A percentile compares a stretch with the other conserved stretches of the same genome.
These are phyloP conservation scores for Dictyostelium intermedium DNA, from an alignment of 78 protist species.

Conservation along the genomic window DNA sequence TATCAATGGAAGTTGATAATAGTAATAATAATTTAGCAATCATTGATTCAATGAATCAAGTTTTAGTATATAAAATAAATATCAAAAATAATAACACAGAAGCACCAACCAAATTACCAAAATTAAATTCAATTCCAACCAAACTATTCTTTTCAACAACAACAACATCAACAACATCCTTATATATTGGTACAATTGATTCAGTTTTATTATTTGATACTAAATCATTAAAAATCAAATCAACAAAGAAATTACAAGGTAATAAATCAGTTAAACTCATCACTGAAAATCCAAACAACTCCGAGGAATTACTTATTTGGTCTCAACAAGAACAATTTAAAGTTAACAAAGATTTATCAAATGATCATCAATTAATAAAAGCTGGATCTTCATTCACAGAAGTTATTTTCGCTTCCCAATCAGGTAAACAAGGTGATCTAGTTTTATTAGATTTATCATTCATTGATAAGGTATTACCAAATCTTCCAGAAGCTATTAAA, in stretches of 20 bases:
- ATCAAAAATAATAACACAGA: not conserved
- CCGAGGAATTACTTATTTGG: not conserved
- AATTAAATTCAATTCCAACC: constrained; percentile 5
- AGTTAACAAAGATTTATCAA: not conserved
- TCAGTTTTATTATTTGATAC: not conserved
- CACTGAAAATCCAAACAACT: constrained; percentile 18
- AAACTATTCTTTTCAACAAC: not conserved
- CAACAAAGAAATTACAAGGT: not conserved
- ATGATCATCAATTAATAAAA: not conserved
- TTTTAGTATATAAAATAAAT: not conserved
- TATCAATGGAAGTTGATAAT: not conserved
- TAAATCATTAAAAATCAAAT: not conserved
- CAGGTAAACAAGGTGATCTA: not conserved
- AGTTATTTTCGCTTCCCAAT: not conserved
- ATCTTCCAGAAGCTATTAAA: constrained; percentile 12
- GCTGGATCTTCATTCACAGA: not conserved
- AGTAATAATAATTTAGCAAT: not conserved
- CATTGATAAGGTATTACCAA: constrained; percentile 7
- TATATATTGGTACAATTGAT: not conserved
- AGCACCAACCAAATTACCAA: constrained; percentile 10
- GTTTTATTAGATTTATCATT: not conserved
- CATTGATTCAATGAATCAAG: constrained; percentile 12
- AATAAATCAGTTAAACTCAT: not conserved
- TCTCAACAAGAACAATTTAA: not conserved
- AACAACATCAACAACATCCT: not conserved